Conservation (phyloP, 441 rosid genomes). For the Erodium texanum region DNA sequence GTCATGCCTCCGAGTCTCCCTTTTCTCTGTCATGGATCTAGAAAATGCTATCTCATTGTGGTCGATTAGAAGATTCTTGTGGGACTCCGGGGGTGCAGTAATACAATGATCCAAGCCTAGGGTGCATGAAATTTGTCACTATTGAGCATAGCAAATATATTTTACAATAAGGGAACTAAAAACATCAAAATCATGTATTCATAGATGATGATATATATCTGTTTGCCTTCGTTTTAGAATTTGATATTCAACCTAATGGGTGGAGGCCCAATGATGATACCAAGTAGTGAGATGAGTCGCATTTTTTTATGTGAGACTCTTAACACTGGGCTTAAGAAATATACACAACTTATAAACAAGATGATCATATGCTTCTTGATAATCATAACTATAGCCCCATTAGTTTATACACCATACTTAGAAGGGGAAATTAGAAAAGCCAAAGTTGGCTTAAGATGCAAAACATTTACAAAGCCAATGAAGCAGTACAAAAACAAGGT, state of each 20-base stretch:
- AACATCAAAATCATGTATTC: neutral
- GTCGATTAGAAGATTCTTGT: slow-evolving; percentile 32
- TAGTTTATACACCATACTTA: neutral
- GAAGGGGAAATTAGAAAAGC: too few relatives aligned
- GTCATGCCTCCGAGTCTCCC: slow-evolving; percentile 35
- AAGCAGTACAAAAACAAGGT: neutral
- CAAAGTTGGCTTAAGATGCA: neutral
- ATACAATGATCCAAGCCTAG: slow-evolving; percentile 57
- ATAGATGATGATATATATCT: neutral
- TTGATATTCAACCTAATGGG: too few relatives aligned
- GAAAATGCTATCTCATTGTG: slow-evolving; percentile 37
- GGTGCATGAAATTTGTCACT: slow-evolving; percentile 26
- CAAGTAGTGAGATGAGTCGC: too few relatives aligned
- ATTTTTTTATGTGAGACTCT: too few relatives aligned
- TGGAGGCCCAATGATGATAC: too few relatives aligned
- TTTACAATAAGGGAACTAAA: slow-evolving; percentile 8
- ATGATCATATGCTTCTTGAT: neutral
- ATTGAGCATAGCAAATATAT: slow-evolving; percentile 17
- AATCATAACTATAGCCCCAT: neutral
- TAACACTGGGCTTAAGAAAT: too few relatives aligned
- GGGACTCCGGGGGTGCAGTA: slow-evolving; percentile 40
- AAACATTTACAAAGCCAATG: neutral
- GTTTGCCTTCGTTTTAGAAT: too few relatives aligned
- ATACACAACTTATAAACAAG: too few relatives aligned
- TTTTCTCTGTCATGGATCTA: slow-evolving; percentile 68